Conservation (phyloP, 352 stramenopile genomes). For the Phytophthora tentaculata region DNA sequence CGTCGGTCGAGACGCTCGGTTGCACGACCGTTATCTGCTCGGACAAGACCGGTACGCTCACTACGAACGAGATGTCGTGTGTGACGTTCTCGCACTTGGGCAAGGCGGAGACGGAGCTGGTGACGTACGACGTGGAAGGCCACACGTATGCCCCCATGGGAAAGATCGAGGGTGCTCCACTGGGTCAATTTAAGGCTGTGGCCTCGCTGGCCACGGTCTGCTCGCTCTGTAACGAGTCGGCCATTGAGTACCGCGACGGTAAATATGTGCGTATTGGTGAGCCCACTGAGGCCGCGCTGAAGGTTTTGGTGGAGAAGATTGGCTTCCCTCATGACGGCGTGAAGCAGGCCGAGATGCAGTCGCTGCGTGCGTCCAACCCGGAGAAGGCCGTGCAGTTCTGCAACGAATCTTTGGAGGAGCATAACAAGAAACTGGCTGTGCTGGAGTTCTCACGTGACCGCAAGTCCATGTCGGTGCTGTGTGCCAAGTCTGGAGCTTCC, state of each 20-base stretch:
- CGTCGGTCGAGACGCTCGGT: constrained; percentile 97
- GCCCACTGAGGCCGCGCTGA: constrained; percentile 97
- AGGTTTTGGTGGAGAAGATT: constrained; percentile 96
- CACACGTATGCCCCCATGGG: constrained; percentile 94
- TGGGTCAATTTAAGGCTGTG: constrained; percentile 77
- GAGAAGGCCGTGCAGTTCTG: constrained; percentile 83
- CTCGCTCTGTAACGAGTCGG: constrained; percentile 97
- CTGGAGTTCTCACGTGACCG: constrained; percentile 97
- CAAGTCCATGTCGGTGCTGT: constrained; percentile 98
- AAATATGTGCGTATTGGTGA: constrained; percentile 94
- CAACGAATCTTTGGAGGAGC: constrained; percentile 78
- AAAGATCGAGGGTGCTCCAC: constrained; percentile 56
- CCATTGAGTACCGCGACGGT: constrained; percentile 87
- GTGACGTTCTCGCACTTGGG: constrained; percentile 80
- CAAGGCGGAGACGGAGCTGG: constrained; percentile 69
- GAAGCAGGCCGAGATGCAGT: constrained; percentile 69
- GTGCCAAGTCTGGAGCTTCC: constrained; percentile 49
- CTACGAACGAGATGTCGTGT: constrained; percentile 98
- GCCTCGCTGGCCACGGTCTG: constrained; percentile 91
- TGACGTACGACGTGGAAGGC: constrained; percentile 93
- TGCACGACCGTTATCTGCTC: constrained; percentile 96
- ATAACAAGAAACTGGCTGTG: constrained; percentile 93
- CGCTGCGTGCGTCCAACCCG: constrained; percentile 65
- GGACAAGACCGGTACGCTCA: constrained; percentile 96
- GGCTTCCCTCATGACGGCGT: constrained; percentile 75